Conservation (phyloP, 345 rosid species). For the Microcos paniculata region DNA sequence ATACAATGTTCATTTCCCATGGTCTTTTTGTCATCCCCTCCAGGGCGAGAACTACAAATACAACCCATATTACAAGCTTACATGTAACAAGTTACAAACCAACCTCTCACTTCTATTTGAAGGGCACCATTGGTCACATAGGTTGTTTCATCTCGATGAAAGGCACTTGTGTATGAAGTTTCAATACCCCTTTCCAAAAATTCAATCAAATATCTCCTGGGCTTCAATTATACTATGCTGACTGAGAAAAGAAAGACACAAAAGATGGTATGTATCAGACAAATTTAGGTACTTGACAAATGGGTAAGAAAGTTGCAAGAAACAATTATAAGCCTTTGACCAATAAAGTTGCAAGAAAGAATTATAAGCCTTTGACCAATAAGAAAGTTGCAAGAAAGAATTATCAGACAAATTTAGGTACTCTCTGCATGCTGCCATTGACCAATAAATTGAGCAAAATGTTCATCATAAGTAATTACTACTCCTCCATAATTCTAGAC, state of each 20-base stretch:
- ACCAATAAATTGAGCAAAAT: constrained; percentile 92
- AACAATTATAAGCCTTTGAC: constrained; percentile 30
- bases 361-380: too few species aligned
- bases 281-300: not conserved
- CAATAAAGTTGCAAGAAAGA: too few species aligned
- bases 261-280: constrained; percentile 14
- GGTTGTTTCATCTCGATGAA: not conserved
- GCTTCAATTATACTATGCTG: constrained; percentile 96
- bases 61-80: too few species aligned
- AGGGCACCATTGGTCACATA: not conserved
- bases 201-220: constrained; percentile 87
- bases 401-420: too few species aligned
- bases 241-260: constrained; percentile 37
- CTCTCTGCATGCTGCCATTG: constrained; percentile 92
- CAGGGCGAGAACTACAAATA: too few species aligned
- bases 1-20: too few species aligned
- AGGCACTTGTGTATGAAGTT: not conserved
- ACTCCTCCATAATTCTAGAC: constrained; percentile 92
- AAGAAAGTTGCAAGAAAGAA: too few species aligned
- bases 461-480: constrained; percentile 91
- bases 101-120: not conserved
- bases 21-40: too few species aligned
- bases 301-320: not conserved
- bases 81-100: not conserved
- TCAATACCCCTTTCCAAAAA: not conserved